A percentile compares a stretch with the other conserved stretches of the same genome.
Evolutionary conservation across 305 asterid species (phyloP).

Genomic region (Fraxinus xanthoxyloides): DNA sequence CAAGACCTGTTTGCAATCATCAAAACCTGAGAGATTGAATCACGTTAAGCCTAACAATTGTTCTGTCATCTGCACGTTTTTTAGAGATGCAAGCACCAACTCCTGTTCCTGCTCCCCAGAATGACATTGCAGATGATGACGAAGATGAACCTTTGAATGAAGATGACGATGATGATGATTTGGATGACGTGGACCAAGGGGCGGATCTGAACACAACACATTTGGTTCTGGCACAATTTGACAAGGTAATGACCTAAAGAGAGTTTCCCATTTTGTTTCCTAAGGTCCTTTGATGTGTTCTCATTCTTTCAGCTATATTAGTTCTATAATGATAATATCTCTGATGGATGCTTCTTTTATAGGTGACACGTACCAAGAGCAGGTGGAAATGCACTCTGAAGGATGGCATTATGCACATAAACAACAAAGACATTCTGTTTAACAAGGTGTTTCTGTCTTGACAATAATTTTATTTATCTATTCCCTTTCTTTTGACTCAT

Average conservation of each 20-base stretch:
- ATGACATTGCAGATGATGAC: slow-evolving; percentile 64
- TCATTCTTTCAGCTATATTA: not conserved
- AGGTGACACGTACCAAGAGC: slow-evolving; percentile 99
- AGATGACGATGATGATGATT: slow-evolving; percentile 87
- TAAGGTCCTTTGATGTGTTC: not conserved
- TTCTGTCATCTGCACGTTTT: slow-evolving; percentile 20
- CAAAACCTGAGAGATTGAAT: not conserved
- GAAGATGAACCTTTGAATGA: slow-evolving; percentile 93
- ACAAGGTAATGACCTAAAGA: slow-evolving; percentile 53
- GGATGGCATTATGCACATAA: slow-evolving; percentile 97
- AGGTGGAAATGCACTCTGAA: slow-evolving; percentile 96
- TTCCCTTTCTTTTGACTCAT: not conserved
- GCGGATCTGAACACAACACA: slow-evolving; percentile 80
- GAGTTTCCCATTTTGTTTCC: not conserved
- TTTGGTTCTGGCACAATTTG: slow-evolving; percentile 92
- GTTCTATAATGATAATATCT: not conserved
- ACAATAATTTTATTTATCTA: not conserved
- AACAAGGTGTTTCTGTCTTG: slow-evolving; percentile 57
- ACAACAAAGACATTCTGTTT: slow-evolving; percentile 86
- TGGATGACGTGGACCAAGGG: slow-evolving; percentile 79
- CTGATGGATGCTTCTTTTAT: slow-evolving; percentile 10
- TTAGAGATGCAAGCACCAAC: slow-evolving; percentile 82
- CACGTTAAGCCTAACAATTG: not conserved
- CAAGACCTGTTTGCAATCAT: not conserved
- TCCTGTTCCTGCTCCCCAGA: slow-evolving; percentile 69